A percentile compares a stretch with the other conserved stretches of the same genome.
Conservation (phyloP, 2,329 filamentous ascomycete species). For the Phyllosticta ampelicida region DNA sequence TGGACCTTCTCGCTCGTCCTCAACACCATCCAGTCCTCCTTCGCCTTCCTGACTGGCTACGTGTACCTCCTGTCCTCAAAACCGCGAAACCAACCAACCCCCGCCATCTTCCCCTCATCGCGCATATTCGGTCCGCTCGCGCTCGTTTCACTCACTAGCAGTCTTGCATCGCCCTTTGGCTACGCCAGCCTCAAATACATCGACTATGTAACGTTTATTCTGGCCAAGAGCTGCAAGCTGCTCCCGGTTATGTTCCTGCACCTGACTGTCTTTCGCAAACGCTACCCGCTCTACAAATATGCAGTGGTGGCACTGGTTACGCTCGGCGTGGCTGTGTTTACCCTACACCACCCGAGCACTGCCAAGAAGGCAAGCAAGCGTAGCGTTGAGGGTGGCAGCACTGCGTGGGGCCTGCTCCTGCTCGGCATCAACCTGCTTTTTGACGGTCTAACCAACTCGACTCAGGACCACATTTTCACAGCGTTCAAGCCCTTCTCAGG, state of each 20-base stretch:
- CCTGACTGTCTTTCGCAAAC: slow-evolving; percentile 77
- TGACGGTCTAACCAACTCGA: slow-evolving; percentile 91
- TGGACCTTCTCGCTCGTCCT: slow-evolving; percentile 94
- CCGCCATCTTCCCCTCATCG: slow-evolving; percentile 64
- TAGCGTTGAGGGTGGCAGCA: slow-evolving; percentile 47
- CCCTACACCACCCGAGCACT: slow-evolving; percentile 57
- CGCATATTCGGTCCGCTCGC: slow-evolving; percentile 67
- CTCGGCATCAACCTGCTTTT: slow-evolving; percentile 85
- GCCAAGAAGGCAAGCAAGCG: slow-evolving; percentile 29
- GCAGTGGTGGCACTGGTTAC: slow-evolving; percentile 86
- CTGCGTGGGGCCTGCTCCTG: slow-evolving; percentile 69
- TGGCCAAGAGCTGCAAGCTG: slow-evolving; percentile 96
- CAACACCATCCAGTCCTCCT: slow-evolving; percentile 88
- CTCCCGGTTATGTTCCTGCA: slow-evolving; percentile 98
- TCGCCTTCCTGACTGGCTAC: slow-evolving; percentile 73
- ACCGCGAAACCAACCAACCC: slow-evolving; percentile 36
- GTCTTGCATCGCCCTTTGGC: slow-evolving; percentile 87
- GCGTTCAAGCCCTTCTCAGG: slow-evolving; percentile 70
- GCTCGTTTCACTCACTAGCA: slow-evolving; percentile 77
- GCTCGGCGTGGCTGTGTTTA: slow-evolving; percentile 87
- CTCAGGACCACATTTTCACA: slow-evolving; percentile 87
- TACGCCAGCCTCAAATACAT: slow-evolving; percentile 88
- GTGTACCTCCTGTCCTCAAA: slow-evolving; percentile 62
- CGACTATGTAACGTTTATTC: slow-evolving; percentile 95
- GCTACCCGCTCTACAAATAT: slow-evolving; percentile 95